phyloP scores from a whole-genome alignment of 768 basidiomycete genomes.

The Ramaria sp. region DNA sequence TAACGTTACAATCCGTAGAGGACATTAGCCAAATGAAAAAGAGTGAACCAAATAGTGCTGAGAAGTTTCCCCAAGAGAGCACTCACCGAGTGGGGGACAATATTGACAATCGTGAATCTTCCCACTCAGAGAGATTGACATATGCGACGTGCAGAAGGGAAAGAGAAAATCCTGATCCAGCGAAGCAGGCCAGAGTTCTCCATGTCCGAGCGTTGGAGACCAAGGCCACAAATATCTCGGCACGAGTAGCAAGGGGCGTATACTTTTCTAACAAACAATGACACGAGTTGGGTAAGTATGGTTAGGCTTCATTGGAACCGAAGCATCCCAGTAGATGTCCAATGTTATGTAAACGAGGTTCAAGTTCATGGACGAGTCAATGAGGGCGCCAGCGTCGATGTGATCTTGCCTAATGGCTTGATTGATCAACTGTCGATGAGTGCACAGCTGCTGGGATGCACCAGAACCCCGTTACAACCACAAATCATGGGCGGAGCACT shows the following conservation, averaged over 20 bases:
- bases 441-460: not conserved
- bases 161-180: slow-evolving; percentile 34
- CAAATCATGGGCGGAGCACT: slow-evolving; percentile 15
- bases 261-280: slow-evolving; percentile 29
- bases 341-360: not conserved
- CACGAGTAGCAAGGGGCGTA: slow-evolving; percentile 41
- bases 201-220: slow-evolving; percentile 36
- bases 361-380: no score
- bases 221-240: slow-evolving; percentile 34
- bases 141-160: slow-evolving; percentile 33
- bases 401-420: no score
- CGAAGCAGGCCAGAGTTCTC: slow-evolving; percentile 36
- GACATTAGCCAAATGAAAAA: not conserved
- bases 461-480: not conserved
- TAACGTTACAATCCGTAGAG: not conserved
- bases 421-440: no score
- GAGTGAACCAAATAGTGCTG: not conserved
- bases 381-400: no score
- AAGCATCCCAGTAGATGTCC: not conserved
- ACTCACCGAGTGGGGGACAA: slow-evolving; percentile 31
- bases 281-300: not conserved
- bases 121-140: slow-evolving; percentile 25
- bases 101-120: slow-evolving; percentile 35
- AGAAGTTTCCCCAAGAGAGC: slow-evolving; percentile 30
- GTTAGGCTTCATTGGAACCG: not conserved